Evolutionary conservation across 2,329 filamentous ascomycete genomes (phyloP), one percentile per base, ranked within the genome.

Genomic region (Hymenoscyphus occultus): DNA sequence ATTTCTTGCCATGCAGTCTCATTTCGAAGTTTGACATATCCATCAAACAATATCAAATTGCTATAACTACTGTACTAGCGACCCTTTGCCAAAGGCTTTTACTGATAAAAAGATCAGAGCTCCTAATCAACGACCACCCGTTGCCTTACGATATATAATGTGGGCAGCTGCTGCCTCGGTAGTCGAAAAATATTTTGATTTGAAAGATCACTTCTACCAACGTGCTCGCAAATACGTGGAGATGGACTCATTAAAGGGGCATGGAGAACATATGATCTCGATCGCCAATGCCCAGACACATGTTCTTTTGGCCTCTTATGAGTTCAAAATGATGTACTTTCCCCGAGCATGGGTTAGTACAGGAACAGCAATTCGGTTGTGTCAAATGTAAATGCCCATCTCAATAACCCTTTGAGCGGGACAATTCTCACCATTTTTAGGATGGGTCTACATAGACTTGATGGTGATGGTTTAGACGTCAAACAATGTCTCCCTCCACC

Each of bases 291-390:
- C 90, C 60, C 95, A 99, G 76, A 87, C 91, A 0, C 96, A 96
- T 83, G 82, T 88, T 32, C 80, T 98, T 22, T 82, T 96, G 59
- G 86, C 88, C 5, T 87, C 85, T 0, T 97, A 96, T 73, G 95
- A 99, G 77, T 98, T 97, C 81, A 97, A 94, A 79, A 90, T 91
- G 84, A 97, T 98, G 91, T 96, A 93, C 76, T 98, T 98, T 72
- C 94, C 95, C 1, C 83, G 95, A 70, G 95, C 95, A 0, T 98
- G 95, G 95, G 87, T 97, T 80, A 97, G 91, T 71, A 90, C 91
- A 2, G 95, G 94, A 28, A 84, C 91, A 67, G 90, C 90, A 4
- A 86, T 90, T n/a, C 86, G 94, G 60, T 78, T 98, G 62, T 86
- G 86, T 60, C 90, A 96, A 73, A 97, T 98, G 94, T 87, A 75